Evolutionary conservation across 2,329 filamentous ascomycete genomes (phyloP).

Genomic region (Fusarium continuum): DNA sequence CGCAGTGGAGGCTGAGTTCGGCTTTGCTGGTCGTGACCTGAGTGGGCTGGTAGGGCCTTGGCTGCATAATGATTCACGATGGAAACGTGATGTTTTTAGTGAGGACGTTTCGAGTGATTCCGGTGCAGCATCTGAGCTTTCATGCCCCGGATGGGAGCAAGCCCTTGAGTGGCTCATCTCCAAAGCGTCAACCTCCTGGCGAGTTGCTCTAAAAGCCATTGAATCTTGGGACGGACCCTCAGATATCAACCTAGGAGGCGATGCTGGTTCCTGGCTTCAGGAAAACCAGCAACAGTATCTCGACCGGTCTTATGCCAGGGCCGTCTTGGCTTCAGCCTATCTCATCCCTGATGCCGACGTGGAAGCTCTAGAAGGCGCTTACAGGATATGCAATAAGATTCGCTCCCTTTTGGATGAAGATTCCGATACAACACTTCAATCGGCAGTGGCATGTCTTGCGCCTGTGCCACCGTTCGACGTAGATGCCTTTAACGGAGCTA

Average conservation of each 20-base stretch:
- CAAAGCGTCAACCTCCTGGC: slow-evolving; percentile 69
- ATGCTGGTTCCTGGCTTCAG: slow-evolving; percentile 64
- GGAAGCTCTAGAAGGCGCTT: slow-evolving; percentile 67
- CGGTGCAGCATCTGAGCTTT: slow-evolving; percentile 43
- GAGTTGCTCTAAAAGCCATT: slow-evolving; percentile 68
- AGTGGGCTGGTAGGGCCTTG: slow-evolving; percentile 76
- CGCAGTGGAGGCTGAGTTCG: slow-evolving; percentile 49
- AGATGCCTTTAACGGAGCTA: slow-evolving; percentile 32
- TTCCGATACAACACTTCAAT: slow-evolving; percentile 61
- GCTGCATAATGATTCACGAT: slow-evolving; percentile 72
- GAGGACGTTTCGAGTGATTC: slow-evolving; percentile 35
- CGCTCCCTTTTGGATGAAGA: slow-evolving; percentile 66
- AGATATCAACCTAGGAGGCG: slow-evolving; percentile 74
- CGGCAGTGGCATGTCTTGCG: slow-evolving; percentile 57
- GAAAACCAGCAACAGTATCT: slow-evolving; percentile 69
- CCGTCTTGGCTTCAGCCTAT: slow-evolving; percentile 74
- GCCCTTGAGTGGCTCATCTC: slow-evolving; percentile 73
- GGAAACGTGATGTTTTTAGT: slow-evolving; percentile 48
- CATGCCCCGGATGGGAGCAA: slow-evolving; percentile 73
- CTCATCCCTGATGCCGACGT: slow-evolving; percentile 67
- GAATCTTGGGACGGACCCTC: slow-evolving; percentile 78
- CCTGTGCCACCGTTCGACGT: slow-evolving; percentile 47
- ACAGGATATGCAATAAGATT: slow-evolving; percentile 68
- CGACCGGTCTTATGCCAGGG: slow-evolving; percentile 71
- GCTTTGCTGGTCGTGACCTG: slow-evolving; percentile 68